Conservation (phyloP, 768 basidiomycete genomes). For the Leccinum barrowsii region DNA sequence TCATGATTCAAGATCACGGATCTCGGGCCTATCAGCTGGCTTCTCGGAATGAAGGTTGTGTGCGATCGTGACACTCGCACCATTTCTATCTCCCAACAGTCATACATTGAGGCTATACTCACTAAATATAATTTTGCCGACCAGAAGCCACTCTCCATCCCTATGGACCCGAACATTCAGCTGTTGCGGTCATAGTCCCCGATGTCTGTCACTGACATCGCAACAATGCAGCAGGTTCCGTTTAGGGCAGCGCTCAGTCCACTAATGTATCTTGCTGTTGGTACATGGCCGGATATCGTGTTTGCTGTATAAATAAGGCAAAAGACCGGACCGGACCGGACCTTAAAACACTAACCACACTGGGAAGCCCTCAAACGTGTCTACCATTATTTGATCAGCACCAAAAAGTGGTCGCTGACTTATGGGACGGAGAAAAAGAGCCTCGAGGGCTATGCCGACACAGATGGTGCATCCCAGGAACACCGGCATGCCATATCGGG, state of each 20-base stretch:
- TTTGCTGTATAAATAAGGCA: no score
- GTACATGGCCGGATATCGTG: no score
- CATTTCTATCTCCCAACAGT: not conserved
- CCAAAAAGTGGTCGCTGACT: no score
- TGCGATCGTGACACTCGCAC: not conserved
- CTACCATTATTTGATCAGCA: no score
- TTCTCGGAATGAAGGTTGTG: constrained; percentile 3
- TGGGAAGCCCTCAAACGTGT: not conserved
- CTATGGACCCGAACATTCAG: constrained; percentile 30
- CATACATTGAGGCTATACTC: constrained; percentile 33
- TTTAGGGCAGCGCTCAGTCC: constrained; percentile 19
- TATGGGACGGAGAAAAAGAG: no score
- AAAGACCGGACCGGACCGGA: no score
- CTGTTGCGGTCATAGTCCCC: constrained; percentile 23
- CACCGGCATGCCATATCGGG: no score
- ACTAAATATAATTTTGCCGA: constrained; percentile 26
- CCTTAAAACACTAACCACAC: not conserved
- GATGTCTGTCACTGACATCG: constrained; percentile 13
- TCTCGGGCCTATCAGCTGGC: constrained; percentile 4
- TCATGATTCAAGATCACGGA: not conserved
- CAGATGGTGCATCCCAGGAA: not conserved
- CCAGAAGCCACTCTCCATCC: constrained; percentile 24
- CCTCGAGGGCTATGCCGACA: no score
- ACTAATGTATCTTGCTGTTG: not conserved
- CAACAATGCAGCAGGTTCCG: constrained; percentile 23